Evolutionary conservation across 1,284 basidiomycete genomes (phyloP).

Genomic region (Tilletia horrida): DNA sequence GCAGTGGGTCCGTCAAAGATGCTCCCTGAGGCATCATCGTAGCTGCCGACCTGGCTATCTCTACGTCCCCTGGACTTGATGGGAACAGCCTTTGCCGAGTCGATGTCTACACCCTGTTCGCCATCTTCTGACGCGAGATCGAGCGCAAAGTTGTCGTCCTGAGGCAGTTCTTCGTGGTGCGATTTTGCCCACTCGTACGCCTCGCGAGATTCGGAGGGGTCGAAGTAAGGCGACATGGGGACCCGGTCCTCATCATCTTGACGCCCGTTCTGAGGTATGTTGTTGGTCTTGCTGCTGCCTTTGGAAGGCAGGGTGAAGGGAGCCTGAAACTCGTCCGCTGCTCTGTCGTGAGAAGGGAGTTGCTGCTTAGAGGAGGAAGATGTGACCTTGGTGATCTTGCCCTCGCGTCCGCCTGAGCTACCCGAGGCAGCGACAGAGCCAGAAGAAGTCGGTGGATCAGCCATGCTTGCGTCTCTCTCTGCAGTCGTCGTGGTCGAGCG

Average conservation of each 20-base stretch:
- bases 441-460: not conserved
- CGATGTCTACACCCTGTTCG: not conserved
- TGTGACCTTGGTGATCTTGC: too few relatives aligned
- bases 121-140: not conserved
- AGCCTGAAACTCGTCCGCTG: slow-evolving; percentile 49
- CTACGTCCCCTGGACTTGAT: slow-evolving; percentile 33
- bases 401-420: too few relatives aligned
- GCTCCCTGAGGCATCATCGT: slow-evolving; percentile 41
- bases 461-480: not conserved
- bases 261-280: not conserved
- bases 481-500: too few relatives aligned
- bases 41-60: slow-evolving; percentile 52
- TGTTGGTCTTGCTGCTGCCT: slow-evolving; percentile 9
- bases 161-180: not conserved
- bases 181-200: slow-evolving; percentile 10
- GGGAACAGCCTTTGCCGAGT: not conserved
- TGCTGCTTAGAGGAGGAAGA: not conserved
- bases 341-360: slow-evolving; percentile 20
- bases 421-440: too few relatives aligned
- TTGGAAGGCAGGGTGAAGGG: slow-evolving; percentile 40
- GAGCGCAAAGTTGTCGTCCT: not conserved
- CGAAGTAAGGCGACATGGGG: slow-evolving; percentile 1
- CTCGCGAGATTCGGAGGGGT: slow-evolving; percentile 8
- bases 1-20: slow-evolving; percentile 53
- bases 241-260: not conserved